Conservation (phyloP, 1,284 basidiomycete species). For the Cutaneotrichosporon cutaneum region DNA sequence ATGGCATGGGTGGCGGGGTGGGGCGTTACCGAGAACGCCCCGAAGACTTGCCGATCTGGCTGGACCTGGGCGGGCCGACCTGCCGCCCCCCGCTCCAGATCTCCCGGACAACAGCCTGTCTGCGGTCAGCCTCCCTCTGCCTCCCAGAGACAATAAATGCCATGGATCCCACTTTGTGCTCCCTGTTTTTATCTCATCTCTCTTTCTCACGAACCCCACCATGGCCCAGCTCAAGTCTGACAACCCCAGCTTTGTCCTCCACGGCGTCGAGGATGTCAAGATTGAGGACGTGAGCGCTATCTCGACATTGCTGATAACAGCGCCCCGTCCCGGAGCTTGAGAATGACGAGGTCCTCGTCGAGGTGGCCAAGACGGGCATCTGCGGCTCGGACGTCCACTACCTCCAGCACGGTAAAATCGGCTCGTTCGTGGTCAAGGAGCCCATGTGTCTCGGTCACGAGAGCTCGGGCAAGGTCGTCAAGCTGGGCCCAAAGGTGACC, state of each 20-base stretch:
- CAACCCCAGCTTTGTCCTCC: constrained; percentile 51
- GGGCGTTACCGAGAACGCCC: background rate
- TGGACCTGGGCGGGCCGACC: background rate
- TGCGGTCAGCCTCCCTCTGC: background rate
- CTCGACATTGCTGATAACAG: constrained; percentile 40
- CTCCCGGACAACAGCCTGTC: background rate
- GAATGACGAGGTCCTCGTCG: constrained; percentile 77
- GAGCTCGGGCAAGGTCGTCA: constrained; percentile 41
- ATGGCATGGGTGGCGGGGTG: too few relatives aligned
- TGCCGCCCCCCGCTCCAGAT: too few relatives aligned
- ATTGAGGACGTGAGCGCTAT: constrained; percentile 50
- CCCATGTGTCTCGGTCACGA: constrained; percentile 53
- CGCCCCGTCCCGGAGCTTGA: constrained; percentile 74
- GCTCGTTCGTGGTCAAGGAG: constrained; percentile 48
- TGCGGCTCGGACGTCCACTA: constrained; percentile 79
- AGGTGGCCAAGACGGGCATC: constrained; percentile 91
- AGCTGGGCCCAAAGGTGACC: constrained; percentile 37
- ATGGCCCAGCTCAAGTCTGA: constrained; percentile 31
- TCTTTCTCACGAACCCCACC: background rate
- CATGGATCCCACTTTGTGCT: background rate
- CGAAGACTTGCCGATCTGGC: background rate
- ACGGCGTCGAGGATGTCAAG: constrained; percentile 49
- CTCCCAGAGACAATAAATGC: background rate
- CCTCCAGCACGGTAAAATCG: constrained; percentile 47
- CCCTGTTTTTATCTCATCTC: background rate